Percentiles rank a stretch among this genome's conserved stretches.
Evolutionary conservation across 345 rosid genomes (phyloP).

Genomic region (Euphorbia lathyris): DNA sequence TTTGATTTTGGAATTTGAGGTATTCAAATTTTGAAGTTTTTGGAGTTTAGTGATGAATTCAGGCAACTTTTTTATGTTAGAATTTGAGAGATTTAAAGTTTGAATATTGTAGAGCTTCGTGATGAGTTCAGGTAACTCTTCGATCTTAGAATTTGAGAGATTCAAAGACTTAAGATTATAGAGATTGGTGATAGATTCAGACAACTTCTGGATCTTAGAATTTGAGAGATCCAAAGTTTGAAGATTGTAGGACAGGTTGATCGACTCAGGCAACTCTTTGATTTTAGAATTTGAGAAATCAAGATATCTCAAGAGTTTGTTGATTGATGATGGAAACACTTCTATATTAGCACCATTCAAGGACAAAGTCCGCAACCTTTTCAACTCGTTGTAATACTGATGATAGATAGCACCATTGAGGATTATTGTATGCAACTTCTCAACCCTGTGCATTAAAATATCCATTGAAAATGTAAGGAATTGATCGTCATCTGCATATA

Average conservation of each 20-base stretch:
- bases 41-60: too few species aligned
- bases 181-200: too few species aligned
- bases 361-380: neutral
- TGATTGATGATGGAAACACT: constrained; percentile 13
- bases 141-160: too few species aligned
- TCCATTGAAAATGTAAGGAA: neutral
- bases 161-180: too few species aligned
- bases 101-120: constrained; percentile 4
- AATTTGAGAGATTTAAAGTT: neutral
- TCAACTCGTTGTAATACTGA: neutral
- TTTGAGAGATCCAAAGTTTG: constrained; percentile 1
- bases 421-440: neutral
- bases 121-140: neutral
- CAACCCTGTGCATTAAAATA: neutral
- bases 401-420: neutral
- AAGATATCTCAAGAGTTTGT: constrained; percentile 21
- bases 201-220: too few species aligned
- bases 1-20: too few species aligned
- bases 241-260: too few species aligned
- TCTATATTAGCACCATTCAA: neutral
- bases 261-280: too few species aligned
- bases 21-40: too few species aligned
- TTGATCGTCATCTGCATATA: neutral
- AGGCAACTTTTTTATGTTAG: too few species aligned
- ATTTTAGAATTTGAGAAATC: constrained; percentile 3